Percentiles rank a stretch among this genome's conserved stretches.
These are phyloP conservation scores for Auriculariales sp. DNA, from an alignment of 768 basidiomycete genomes.

Conservation along the genomic window DNA sequence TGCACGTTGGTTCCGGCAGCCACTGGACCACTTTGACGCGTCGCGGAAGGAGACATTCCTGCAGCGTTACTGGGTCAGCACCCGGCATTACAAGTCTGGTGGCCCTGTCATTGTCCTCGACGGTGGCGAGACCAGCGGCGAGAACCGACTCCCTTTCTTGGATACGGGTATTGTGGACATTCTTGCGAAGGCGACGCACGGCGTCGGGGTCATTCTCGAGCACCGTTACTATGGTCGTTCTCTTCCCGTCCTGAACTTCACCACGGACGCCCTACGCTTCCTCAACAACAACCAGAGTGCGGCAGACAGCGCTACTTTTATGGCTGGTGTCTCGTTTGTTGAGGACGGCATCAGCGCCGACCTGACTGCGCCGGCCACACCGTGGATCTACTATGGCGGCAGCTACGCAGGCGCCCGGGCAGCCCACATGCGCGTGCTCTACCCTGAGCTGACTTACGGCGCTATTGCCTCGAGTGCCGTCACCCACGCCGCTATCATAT, in stretches of 20 bases:
- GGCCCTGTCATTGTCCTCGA: slow-evolving; percentile 85
- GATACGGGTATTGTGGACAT: slow-evolving; percentile 71
- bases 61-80: slow-evolving; percentile 89
- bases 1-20: slow-evolving; percentile 58
- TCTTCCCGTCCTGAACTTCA: slow-evolving; percentile 59
- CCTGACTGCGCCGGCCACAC: slow-evolving; percentile 54
- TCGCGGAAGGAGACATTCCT: slow-evolving; percentile 46
- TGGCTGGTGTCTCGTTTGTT: slow-evolving; percentile 67
- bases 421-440: slow-evolving; percentile 79
- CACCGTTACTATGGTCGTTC: slow-evolving; percentile 83
- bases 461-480: slow-evolving; percentile 86
- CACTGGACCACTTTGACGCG: slow-evolving; percentile 65
- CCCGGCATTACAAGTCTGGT: slow-evolving; percentile 58
- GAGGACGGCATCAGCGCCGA: slow-evolving; percentile 54
- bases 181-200: slow-evolving; percentile 68
- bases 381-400: slow-evolving; percentile 91
- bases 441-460: slow-evolving; percentile 79
- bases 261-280: slow-evolving; percentile 73
- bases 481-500: slow-evolving; percentile 67
- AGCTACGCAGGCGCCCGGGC: slow-evolving; percentile 90
- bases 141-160: slow-evolving; percentile 35
- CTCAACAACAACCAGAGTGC: slow-evolving; percentile 81
- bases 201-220: slow-evolving; percentile 81
- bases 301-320: slow-evolving; percentile 87
- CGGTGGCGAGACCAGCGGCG: slow-evolving; percentile 85